phyloP scores from a whole-genome alignment of 768 basidiomycete genomes.

The Pulveroboletus sp. region DNA sequence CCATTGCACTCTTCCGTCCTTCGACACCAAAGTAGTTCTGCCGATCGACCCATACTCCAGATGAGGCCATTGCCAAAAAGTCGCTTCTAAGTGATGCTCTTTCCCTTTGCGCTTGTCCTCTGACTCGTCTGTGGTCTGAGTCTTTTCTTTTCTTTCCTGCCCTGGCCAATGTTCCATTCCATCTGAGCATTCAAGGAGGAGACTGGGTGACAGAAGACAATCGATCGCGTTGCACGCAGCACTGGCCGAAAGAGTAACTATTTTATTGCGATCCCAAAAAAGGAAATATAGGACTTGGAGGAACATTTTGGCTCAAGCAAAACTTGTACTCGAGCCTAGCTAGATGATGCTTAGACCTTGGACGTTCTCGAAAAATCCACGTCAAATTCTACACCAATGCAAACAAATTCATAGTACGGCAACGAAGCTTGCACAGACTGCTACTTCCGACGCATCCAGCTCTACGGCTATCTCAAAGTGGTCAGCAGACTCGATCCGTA shows the following conservation, averaged over 20 bases:
- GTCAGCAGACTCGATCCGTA: conserved; percentile 81
- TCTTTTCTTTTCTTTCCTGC: conserved; percentile 38
- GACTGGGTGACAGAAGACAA: conserved; percentile 21
- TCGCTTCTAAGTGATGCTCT: conserved; percentile 25
- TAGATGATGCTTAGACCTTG: conserved; percentile 33
- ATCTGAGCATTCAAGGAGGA: conserved; percentile 36
- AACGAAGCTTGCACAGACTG: conserved; percentile 27
- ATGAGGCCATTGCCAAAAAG: conserved; percentile 45
- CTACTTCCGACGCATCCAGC: conserved; percentile 16
- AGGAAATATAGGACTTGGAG: conserved; percentile 8
- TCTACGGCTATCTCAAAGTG: conserved; percentile 52
- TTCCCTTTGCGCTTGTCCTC: conserved; percentile 22
- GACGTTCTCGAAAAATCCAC: conserved; percentile 40
- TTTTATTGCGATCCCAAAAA: conserved; percentile 9
- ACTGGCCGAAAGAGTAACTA: too few species aligned
- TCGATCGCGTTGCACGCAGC: conserved; percentile 13
- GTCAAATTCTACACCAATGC: conserved; percentile 29
- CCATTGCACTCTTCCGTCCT: conserved; percentile 50
- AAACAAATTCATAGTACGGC: conserved; percentile 46
- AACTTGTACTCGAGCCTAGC: conserved; percentile 10
- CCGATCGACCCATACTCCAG: conserved; percentile 55
- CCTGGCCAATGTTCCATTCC: conserved; percentile 78
- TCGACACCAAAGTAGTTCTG: conserved; percentile 50
- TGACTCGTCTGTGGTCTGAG: conserved; percentile 23
- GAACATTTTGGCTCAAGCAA: conserved; percentile 1